Conservation (phyloP, 2,329 filamentous ascomycete species). For the Pseudomassariella vexata region DNA sequence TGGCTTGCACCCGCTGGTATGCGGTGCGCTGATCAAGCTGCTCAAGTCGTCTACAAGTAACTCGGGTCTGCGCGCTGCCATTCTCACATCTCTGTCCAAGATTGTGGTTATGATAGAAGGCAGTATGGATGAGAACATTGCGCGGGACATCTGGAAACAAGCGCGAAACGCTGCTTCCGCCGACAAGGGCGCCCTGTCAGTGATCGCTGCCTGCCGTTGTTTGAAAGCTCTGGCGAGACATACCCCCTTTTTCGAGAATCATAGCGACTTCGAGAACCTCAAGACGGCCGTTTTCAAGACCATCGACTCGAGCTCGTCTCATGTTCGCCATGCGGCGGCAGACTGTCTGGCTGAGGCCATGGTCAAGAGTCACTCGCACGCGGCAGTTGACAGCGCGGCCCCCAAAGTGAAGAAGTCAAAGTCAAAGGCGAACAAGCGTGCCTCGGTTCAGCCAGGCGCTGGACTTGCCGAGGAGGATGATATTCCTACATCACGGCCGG, state of each 20-base stretch:
- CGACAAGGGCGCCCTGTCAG: constrained; percentile 80
- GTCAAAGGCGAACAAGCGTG: constrained; percentile 49
- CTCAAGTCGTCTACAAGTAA: constrained; percentile 75
- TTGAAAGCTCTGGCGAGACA: constrained; percentile 65
- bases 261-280: constrained; percentile 83
- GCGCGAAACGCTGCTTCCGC: constrained; percentile 67
- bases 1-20: constrained; percentile 70
- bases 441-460: constrained; percentile 53
- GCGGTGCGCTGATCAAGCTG: constrained; percentile 67
- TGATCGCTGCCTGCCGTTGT: constrained; percentile 73
- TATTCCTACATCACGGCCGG: constrained; percentile 50
- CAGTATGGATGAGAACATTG: constrained; percentile 76
- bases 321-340: constrained; percentile 79
- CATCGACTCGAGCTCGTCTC: constrained; percentile 69
- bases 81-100: constrained; percentile 71
- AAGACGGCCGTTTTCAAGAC: constrained; percentile 79
- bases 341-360: constrained; percentile 80
- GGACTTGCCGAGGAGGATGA: constrained; percentile 71
- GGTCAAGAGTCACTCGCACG: constrained; percentile 71
- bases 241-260: constrained; percentile 81
- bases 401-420: constrained; percentile 63
- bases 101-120: constrained; percentile 68
- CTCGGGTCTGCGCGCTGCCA: constrained; percentile 73
- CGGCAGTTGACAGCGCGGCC: constrained; percentile 35
- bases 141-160: constrained; percentile 93